Evolutionary conservation across 1,284 basidiomycete species (phyloP).

Genomic region (Trichosporon coremiiforme): DNA sequence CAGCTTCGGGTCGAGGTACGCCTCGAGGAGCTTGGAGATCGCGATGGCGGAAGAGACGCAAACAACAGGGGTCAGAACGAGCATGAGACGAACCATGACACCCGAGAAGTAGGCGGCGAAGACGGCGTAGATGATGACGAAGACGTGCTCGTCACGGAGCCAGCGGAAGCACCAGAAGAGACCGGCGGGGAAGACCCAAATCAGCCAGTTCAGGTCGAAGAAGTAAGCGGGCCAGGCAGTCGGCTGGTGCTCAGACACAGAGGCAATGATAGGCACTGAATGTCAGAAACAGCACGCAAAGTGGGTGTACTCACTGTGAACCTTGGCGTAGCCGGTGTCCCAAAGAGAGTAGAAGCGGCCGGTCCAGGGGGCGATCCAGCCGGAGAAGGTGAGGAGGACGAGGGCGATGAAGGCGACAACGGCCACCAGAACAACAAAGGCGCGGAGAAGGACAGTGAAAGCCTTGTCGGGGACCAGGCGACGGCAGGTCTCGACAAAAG

Average conservation of each 20-base stretch:
- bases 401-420: conserved; percentile 73
- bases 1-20: conserved; percentile 71
- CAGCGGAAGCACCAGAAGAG: conserved; percentile 91
- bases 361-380: conserved; percentile 98
- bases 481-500: conserved; percentile 87
- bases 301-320: conserved; percentile 61
- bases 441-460: conserved; percentile 79
- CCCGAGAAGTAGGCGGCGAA: conserved; percentile 98
- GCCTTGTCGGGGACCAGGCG: conserved; percentile 89
- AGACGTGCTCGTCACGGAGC: conserved; percentile 94
- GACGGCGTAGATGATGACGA: conserved; percentile 97
- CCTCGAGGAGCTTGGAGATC: conserved; percentile 82
- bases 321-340: conserved; percentile 99
- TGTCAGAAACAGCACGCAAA: neutral
- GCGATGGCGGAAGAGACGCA: conserved; percentile 84
- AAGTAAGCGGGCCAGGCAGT: conserved; percentile 99
- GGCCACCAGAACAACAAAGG: conserved; percentile 70
- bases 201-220: conserved; percentile 97
- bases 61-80: conserved; percentile 56
- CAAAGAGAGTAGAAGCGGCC: conserved; percentile 99
- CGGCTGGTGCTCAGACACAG: conserved; percentile 99
- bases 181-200: conserved; percentile 97
- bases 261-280: conserved; percentile 90
- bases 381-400: conserved; percentile 82
- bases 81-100: conserved; percentile 85